phyloP scores from a whole-genome alignment of 129 eudicot genomes.

The Gnaphalium uliginosum region DNA sequence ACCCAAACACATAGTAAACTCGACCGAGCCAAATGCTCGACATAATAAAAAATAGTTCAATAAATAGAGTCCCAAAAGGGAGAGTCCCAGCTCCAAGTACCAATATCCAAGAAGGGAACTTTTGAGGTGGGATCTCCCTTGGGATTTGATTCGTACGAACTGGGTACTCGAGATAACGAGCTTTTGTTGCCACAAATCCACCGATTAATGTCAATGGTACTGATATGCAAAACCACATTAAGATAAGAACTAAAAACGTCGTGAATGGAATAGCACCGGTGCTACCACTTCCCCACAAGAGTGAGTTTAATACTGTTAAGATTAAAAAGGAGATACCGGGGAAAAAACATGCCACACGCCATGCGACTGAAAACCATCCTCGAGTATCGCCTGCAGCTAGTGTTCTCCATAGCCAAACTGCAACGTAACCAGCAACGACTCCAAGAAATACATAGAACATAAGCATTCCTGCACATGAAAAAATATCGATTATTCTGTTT shows the following conservation, averaged over 20 bases:
- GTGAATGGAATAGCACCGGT: constrained; percentile 41
- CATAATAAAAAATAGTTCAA: constrained; percentile 42
- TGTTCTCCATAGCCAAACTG: constrained; percentile 38
- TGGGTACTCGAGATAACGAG: constrained; percentile 35
- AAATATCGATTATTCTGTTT: not conserved
- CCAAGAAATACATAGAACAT: constrained; percentile 37
- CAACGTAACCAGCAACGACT: constrained; percentile 31
- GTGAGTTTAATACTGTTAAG: constrained; percentile 27
- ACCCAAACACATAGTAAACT: constrained; percentile 45
- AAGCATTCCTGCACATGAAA: constrained; percentile 31
- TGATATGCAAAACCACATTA: constrained; percentile 40
- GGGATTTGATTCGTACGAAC: constrained; percentile 46
- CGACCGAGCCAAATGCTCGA: constrained; percentile 45
- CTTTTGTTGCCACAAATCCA: constrained; percentile 30
- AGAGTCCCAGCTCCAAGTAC: constrained; percentile 46
- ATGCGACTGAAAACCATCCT: constrained; percentile 40
- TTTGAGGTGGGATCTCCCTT: constrained; percentile 39
- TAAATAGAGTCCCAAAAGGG: constrained; percentile 46
- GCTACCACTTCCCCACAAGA: constrained; percentile 40
- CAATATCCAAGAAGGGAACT: constrained; percentile 39
- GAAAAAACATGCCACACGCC: constrained; percentile 39
- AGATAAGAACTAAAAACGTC: constrained; percentile 26
- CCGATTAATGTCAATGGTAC: constrained; percentile 39
- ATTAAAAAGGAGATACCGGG: constrained; percentile 34
- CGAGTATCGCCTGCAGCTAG: constrained; percentile 16